Evolutionary conservation across 2,329 filamentous ascomycete genomes (phyloP).

Genomic region (Ascochyta rabiei): DNA sequence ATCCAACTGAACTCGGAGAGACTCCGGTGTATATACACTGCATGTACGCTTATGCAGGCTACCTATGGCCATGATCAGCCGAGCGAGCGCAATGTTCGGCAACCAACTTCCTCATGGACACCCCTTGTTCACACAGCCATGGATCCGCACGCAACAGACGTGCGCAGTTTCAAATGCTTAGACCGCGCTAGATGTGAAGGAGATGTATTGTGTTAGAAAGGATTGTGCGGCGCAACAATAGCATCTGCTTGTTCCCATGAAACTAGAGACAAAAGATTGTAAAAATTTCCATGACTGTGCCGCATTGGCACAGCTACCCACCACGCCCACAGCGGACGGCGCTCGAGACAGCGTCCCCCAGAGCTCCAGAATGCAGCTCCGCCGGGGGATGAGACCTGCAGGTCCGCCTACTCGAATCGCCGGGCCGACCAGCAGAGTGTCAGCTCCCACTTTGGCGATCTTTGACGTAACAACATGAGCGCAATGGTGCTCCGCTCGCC

Average conservation of each 20-base stretch:
- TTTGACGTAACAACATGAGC: too few relatives aligned
- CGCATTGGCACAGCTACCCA: not conserved
- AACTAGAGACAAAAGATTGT: not conserved
- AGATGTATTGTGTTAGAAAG: not conserved
- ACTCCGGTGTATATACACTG: not conserved
- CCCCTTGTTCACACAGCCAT: not conserved
- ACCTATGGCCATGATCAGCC: not conserved
- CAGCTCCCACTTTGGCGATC: too few relatives aligned
- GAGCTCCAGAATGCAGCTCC: too few relatives aligned
- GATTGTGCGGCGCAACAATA: not conserved
- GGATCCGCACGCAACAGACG: not conserved
- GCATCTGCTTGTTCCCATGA: not conserved
- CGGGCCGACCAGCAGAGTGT: too few relatives aligned
- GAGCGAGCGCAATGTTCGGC: not conserved
- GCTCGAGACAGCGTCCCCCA: not conserved
- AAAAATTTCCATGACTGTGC: not conserved
- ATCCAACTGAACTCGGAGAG: constrained; percentile 1
- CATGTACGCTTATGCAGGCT: constrained; percentile 13
- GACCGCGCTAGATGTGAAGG: not conserved
- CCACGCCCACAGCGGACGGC: too few relatives aligned
- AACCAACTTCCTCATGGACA: not conserved
- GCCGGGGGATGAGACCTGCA: too few relatives aligned
- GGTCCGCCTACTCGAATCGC: too few relatives aligned
- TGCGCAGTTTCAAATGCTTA: not conserved
- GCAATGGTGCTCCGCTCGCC: not conserved